Evolutionary conservation across 148 eudicot genomes (phyloP), one percentile per base, ranked within the genome.

Genomic region (Euryodendron excelsum): DNA sequence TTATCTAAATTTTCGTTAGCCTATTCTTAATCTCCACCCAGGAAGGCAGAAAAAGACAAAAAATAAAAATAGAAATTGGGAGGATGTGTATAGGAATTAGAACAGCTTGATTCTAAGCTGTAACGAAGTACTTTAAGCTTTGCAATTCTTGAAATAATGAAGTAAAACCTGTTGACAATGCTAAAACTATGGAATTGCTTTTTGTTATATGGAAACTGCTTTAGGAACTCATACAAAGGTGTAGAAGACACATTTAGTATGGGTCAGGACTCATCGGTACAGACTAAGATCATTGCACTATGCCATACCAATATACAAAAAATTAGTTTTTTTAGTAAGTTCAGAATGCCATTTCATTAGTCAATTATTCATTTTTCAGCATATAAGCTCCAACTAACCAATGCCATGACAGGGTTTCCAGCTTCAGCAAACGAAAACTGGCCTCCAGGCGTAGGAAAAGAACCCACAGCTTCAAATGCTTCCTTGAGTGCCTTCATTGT

Each of bases 321-420:
- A 17, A 27, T 1, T 37, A 64, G 39, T 31, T 65, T 39, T 28
- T 20, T 28, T 72, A 47, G 27, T 47, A 47, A 44, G 62, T 48
- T 62, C n/a, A 33, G 14, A 50, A n/a, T 23, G 61, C 39, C 37
- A 66, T 6, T 68, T 37, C 36, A 50, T 56, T n/a, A 41, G 12
- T 31, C 39, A 31, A 33, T 53, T 34, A 52, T 5, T 30, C 25
- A 28, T 45, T 45, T 60, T 64, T 76, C 41, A 27, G 47, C 23
- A n/a, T 41, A 28, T 30, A 41, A 78, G 62, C 12, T 47, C 31
- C 52, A 52, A 84, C 96, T 77, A 86, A 96, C 99, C 94, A 96
- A 66, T 72, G 98, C 85, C 99, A 96, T 93, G 70, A 90, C 98
- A 79, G 99, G 95, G 80, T 96, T 96, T 75, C 94, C 97, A 37